phyloP scores from a whole-genome alignment of 2,329 filamentous ascomycete species.

The Trichoderma sp. region DNA sequence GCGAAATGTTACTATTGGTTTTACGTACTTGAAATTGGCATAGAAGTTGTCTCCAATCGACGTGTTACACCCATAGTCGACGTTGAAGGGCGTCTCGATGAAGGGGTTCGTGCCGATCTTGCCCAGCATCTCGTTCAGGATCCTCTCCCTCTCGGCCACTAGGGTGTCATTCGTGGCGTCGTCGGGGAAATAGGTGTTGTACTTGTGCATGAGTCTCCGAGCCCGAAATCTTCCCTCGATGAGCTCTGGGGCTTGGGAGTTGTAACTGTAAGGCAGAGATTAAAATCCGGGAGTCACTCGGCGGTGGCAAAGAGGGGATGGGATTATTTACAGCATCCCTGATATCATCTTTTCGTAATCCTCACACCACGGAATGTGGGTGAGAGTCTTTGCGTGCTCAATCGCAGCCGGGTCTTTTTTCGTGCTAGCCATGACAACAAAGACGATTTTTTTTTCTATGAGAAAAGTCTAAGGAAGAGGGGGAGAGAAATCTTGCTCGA shows the following conservation, averaged over 20 bases:
- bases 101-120: conserved; percentile 52
- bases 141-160: conserved; percentile 41
- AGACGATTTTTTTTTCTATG: not conserved
- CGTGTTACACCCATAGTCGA: conserved; percentile 69
- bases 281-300: not conserved
- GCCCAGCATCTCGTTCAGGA: conserved; percentile 53
- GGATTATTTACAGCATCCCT: conserved; percentile 54
- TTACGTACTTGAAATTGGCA: conserved; percentile 48
- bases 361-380: conserved; percentile 57
- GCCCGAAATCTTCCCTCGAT: conserved; percentile 53
- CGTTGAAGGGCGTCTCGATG: conserved; percentile 61
- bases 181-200: conserved; percentile 58
- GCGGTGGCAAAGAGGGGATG: not conserved
- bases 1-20: not conserved
- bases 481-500: not conserved
- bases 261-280: conserved; percentile 45
- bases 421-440: conserved; percentile 31
- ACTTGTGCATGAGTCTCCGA: conserved; percentile 57
- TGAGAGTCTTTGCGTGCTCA: conserved; percentile 48
- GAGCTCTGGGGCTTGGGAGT: conserved; percentile 51
- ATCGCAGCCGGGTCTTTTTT: conserved; percentile 46
- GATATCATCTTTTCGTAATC: conserved; percentile 67
- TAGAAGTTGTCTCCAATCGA: conserved; percentile 64
- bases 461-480: not conserved
- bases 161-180: conserved; percentile 45